Percentiles rank a stretch among this genome's conserved stretches.
phyloP scores from a whole-genome alignment of 2,329 filamentous ascomycete species.

The Cadophora sp. region DNA sequence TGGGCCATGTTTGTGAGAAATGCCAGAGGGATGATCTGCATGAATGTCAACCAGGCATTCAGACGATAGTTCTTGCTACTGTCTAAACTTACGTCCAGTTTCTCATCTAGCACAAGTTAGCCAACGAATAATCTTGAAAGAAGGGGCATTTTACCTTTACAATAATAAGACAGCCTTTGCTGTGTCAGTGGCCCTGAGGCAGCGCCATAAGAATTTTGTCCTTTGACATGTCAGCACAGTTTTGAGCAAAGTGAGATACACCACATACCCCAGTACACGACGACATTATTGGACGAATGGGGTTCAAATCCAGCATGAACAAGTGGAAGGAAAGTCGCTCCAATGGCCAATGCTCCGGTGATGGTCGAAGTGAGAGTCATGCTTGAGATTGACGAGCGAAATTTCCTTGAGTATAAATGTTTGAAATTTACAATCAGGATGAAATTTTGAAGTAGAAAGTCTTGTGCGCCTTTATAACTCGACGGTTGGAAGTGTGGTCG shows the following conservation, averaged over 20 bases:
- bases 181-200: conserved; percentile 55
- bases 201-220: conserved; percentile 66
- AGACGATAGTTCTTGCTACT: not conserved
- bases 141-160: conserved; percentile 54
- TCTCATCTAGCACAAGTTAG: conserved; percentile 47
- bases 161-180: conserved; percentile 63
- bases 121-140: not conserved
- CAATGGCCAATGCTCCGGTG: not conserved
- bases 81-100: conserved; percentile 51
- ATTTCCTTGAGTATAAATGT: not conserved
- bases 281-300: conserved; percentile 59
- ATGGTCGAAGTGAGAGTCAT: not conserved
- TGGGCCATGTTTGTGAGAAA: conserved; percentile 65
- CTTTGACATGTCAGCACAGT: conserved; percentile 38
- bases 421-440: not conserved
- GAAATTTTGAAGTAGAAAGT: not conserved
- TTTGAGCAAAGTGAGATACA: not conserved
- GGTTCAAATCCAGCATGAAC: conserved; percentile 52
- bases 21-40: conserved; percentile 66
- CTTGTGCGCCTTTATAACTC: not conserved
- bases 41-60: conserved; percentile 28
- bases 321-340: not conserved
- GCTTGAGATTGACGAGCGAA: not conserved
- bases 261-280: conserved; percentile 68
- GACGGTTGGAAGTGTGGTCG: not conserved